These are phyloP conservation scores for Polytrichum commune DNA, from an alignment of 225 moss, liverwort and hornwort genomes.

Conservation along the genomic window DNA sequence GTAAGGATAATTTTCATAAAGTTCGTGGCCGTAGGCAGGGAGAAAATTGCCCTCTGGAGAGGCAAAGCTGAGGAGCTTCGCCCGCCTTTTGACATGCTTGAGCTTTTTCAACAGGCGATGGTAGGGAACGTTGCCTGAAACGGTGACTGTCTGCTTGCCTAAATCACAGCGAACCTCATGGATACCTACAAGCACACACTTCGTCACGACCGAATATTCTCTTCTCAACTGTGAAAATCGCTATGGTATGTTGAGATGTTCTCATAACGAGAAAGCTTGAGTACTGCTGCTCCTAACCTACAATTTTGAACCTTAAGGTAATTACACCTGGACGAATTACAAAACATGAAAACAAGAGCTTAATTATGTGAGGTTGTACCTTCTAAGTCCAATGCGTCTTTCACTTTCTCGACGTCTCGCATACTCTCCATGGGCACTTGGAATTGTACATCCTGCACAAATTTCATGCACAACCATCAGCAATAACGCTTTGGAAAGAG, in stretches of 20 bases:
- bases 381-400: constrained; percentile 46
- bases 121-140: constrained; percentile 45
- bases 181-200: constrained; percentile 28
- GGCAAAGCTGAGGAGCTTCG: constrained; percentile 42
- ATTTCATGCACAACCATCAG: background rate
- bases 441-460: constrained; percentile 56
- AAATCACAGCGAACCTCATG: constrained; percentile 40
- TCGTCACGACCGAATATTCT: no score
- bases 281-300: no score
- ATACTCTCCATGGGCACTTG: constrained; percentile 56
- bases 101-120: constrained; percentile 63
- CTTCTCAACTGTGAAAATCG: no score
- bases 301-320: no score
- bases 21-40: constrained; percentile 12
- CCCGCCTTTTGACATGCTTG: constrained; percentile 47
- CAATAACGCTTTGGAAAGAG: no score
- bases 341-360: no score
- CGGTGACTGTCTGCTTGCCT: constrained; percentile 38
- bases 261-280: no score
- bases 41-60: constrained; percentile 27
- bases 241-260: no score
- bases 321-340: no score
- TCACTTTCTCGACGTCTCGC: constrained; percentile 53
- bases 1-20: constrained; percentile 8
- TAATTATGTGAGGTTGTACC: constrained; percentile 16